phyloP scores from a whole-genome alignment of 2,329 filamentous ascomycete genomes.

The Alternaria incomplexa region DNA sequence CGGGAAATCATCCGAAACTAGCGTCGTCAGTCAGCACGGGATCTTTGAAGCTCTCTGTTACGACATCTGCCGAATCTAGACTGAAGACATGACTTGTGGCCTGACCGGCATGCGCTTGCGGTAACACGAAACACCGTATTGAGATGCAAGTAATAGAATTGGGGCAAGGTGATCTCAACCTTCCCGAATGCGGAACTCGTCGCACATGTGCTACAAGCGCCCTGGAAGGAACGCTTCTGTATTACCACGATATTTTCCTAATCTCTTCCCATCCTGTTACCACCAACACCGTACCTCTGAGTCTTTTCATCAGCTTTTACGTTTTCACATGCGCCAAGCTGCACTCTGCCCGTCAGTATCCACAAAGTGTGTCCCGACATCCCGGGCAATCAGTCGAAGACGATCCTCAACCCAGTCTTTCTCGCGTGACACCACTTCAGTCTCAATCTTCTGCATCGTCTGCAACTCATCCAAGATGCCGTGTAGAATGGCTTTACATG shows the following conservation, averaged over 20 bases:
- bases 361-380: conserved; percentile 13
- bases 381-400: conserved; percentile 35
- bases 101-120: conserved; percentile 2
- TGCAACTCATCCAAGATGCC: conserved; percentile 44
- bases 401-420: conserved; percentile 46
- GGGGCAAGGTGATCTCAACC: not conserved
- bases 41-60: not conserved
- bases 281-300: not conserved
- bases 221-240: not conserved
- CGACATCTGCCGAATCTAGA: not conserved
- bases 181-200: not conserved
- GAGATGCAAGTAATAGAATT: not conserved
- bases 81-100: not conserved
- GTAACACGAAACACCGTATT: not conserved
- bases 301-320: not conserved
- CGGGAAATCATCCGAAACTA: conserved; percentile 9
- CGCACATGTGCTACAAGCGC: not conserved
- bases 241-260: not conserved
- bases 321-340: conserved; percentile 34
- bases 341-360: conserved; percentile 19
- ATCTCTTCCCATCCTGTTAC: not conserved
- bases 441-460: conserved; percentile 42
- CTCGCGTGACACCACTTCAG: conserved; percentile 38
- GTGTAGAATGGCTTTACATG: conserved; percentile 37
- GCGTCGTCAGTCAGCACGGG: conserved; percentile 18